phyloP scores from a whole-genome alignment of 495 filamentous ascomycete genomes.

The Lasiosphaeris hirsuta region DNA sequence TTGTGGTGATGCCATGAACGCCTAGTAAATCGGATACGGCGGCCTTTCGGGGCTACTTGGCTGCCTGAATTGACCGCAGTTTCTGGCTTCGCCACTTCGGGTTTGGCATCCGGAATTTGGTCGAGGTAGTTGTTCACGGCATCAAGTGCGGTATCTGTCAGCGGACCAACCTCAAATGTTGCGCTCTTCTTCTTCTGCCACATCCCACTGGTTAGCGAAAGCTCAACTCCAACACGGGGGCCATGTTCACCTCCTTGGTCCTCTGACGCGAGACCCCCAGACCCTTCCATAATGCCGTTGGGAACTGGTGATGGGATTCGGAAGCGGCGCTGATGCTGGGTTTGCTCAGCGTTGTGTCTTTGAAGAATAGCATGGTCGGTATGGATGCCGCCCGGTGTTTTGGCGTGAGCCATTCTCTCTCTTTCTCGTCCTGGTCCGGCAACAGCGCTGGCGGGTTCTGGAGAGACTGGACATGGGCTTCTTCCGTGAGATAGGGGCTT shows the following conservation, averaged over 20 bases:
- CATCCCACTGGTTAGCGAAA: neutral
- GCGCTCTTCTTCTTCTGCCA: slow-evolving; percentile 2
- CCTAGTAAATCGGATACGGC: neutral
- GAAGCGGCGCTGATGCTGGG: neutral
- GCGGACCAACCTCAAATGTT: neutral
- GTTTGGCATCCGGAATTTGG: neutral
- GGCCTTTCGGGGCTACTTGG: neutral
- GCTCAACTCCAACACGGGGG: neutral
- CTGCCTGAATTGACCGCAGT: neutral
- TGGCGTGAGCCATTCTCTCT: slow-evolving; percentile 20
- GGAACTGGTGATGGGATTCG: slow-evolving; percentile 1
- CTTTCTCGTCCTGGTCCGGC: neutral
- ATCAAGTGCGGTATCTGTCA: neutral
- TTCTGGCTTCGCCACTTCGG: neutral
- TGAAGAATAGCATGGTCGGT: neutral
- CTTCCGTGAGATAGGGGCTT: slow-evolving; percentile 34
- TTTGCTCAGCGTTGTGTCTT: neutral
- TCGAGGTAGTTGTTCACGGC: slow-evolving; percentile 5
- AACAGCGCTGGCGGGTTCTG: slow-evolving; percentile 18
- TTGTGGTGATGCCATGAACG: neutral
- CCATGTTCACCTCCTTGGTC: slow-evolving; percentile 6
- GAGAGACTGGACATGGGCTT: slow-evolving; percentile 35
- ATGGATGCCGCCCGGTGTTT: slow-evolving; percentile 1
- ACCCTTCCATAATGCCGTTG: slow-evolving; percentile 6
- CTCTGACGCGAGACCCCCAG: neutral